A percentile compares a stretch with the other conserved stretches of the same genome.
Conservation (phyloP, 129 eudicot species). For the Flaveria trinervia region DNA sequence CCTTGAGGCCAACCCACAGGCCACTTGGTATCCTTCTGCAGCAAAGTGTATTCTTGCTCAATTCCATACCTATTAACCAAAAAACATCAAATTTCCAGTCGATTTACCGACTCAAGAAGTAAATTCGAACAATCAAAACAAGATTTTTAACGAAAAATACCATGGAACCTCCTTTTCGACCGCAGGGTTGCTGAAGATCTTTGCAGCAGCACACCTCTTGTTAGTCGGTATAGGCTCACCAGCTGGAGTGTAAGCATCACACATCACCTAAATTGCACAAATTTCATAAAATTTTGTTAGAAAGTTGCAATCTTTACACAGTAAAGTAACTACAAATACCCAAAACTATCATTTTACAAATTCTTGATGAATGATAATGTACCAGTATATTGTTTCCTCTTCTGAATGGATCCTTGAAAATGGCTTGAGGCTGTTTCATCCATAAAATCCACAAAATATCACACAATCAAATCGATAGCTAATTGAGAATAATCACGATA, state of each 20-base stretch:
- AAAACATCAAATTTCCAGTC: not conserved
- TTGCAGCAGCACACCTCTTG: constrained; percentile 46
- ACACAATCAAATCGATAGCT: too few relatives aligned
- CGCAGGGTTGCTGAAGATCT: constrained; percentile 17
- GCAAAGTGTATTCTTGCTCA: constrained; percentile 87
- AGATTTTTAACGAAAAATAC: constrained; percentile 28
- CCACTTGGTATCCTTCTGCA: constrained; percentile 65
- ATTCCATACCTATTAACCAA: constrained; percentile 63
- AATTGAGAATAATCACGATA: not conserved
- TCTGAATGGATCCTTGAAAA: constrained; percentile 19
- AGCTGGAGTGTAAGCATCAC: constrained; percentile 92
- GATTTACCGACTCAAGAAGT: not conserved
- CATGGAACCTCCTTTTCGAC: constrained; percentile 18
- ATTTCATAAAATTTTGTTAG: not conserved
- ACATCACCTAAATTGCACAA: constrained; percentile 60
- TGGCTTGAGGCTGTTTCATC: constrained; percentile 33
- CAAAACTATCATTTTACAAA: not conserved
- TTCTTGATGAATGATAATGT: not conserved
- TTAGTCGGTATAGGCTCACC: constrained; percentile 92
- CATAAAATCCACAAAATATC: not conserved
- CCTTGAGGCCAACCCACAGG: constrained; percentile 85
- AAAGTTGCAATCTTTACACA: constrained; percentile 11
- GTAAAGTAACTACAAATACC: not conserved
- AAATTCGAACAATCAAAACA: not conserved
- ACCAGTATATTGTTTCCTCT: constrained; percentile 8